Base-by-base conservation (phyloP, 2,329 filamentous ascomycete genomes). In the Cercospora nicotianae region DNA sequence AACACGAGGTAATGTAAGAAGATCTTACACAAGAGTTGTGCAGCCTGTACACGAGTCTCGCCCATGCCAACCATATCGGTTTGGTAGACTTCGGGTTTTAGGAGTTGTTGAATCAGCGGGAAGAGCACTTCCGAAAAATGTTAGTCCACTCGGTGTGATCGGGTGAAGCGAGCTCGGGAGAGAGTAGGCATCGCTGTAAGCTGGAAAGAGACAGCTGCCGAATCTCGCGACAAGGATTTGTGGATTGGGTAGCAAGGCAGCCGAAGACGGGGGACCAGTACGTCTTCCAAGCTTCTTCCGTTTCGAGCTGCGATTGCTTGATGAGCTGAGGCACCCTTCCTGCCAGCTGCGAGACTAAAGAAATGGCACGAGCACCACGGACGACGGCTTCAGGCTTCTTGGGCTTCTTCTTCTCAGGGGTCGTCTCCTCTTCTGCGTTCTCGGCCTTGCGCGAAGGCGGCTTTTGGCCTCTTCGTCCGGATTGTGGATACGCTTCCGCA, bases 241-340 rank as follows among this genome's bases (percentile, higher is more conserved):
- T 92, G 80, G 94, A 97, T 80, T 99, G 95, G 4, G 88, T 89
- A 3, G 91, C 95, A 18, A 99, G 83, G 5, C 93, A 91, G 73
- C 93, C 89, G 80, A 99, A 95, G 28, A 99, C 93, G 1, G 94
- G 95, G 13, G 94, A 90, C 95, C 95, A 99, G 79, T 99, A 99
- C 8, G 95, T 93, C 61, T 93, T 93, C 95, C 95, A 99, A 13
- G 95, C 95, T 91, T 73, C 68, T 48, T 73, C 71, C 65, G 74
- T 73, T 69, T 97, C 95, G 2, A 98, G 87, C 75, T 97, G 94
- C 23, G 94, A 97, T 77, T 97, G 92, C 76, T 93, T 87, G 83
- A 99, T 97, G 39, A 98, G 87, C 63, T 90, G 86, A 1, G 94
- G 93, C 26, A 96, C 93, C 48, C 93, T 89, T 63, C 85, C 85